Percentiles rank a stretch among this genome's conserved stretches.
These are phyloP conservation scores for Bocquillonia castaneifolia DNA, from an alignment of 441 rosid genomes.

Conservation along the genomic window DNA sequence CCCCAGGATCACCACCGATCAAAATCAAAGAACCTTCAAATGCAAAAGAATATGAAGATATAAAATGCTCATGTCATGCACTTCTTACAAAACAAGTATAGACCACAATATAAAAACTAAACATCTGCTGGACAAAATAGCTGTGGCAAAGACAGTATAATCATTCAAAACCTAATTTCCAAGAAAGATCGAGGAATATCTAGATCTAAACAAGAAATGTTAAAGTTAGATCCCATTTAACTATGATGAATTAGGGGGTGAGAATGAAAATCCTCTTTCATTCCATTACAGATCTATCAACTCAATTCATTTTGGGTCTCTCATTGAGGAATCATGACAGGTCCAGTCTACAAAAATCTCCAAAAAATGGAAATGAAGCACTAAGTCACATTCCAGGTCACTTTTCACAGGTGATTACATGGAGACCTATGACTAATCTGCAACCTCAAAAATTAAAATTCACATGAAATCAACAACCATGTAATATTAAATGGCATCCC, in stretches of 20 bases:
- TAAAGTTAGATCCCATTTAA: no score
- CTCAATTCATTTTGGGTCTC: background rate
- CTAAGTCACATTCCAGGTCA: no score
- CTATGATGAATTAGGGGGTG: background rate
- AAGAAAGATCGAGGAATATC: background rate
- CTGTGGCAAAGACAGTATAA: background rate
- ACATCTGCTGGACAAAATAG: background rate
- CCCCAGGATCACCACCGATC: conserved; percentile 94
- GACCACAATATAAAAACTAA: background rate
- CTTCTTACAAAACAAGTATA: background rate
- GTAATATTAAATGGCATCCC: background rate
- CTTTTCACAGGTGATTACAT: background rate
- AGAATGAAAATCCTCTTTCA: background rate
- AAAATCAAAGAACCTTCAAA: conserved; percentile 63
- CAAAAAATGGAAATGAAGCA: background rate
- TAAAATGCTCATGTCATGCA: background rate
- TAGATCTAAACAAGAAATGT: background rate
- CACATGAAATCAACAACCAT: background rate
- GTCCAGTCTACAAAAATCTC: background rate
- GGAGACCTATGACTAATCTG: background rate
- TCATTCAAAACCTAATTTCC: background rate
- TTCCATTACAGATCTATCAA: background rate
- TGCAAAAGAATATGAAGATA: background rate
- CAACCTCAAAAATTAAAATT: background rate
- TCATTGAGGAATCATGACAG: background rate